These are phyloP conservation scores for Xanthoconium purpureum DNA, from an alignment of 768 basidiomycete genomes.

Conservation along the genomic window DNA sequence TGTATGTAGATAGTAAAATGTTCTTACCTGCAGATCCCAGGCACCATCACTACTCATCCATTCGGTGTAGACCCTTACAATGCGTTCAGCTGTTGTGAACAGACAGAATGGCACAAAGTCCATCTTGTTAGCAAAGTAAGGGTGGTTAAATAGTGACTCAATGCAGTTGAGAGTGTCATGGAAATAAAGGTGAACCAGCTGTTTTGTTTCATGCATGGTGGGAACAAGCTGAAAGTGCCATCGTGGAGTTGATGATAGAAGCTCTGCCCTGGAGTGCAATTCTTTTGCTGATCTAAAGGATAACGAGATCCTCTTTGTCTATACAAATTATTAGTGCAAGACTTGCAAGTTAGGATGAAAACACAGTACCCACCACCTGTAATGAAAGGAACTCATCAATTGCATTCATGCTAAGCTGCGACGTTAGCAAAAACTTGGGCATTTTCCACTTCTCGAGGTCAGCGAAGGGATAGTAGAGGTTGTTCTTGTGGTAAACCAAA, in stretches of 20 bases:
- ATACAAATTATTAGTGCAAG: no score
- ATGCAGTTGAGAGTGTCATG: not conserved
- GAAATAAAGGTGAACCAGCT: not conserved
- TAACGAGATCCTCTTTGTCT: not conserved
- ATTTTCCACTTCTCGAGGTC: not conserved
- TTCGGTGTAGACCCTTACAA: not conserved
- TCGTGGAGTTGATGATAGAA: not conserved
- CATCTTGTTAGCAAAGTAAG: not conserved
- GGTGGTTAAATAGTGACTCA: not conserved
- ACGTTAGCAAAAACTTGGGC: not conserved
- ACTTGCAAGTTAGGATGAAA: no score
- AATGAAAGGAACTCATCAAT: not conserved
- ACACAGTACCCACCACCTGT: not conserved
- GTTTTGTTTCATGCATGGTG: not conserved
- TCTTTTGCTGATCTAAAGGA: not conserved
- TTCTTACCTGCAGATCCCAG: not conserved
- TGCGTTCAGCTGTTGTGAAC: not conserved
- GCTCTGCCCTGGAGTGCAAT: not conserved
- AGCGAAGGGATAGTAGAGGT: not conserved
- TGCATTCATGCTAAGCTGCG: not conserved
- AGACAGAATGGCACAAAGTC: not conserved
- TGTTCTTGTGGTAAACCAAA: not conserved
- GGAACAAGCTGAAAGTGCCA: not conserved
- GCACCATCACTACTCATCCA: no score
- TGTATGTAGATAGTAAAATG: no score